Evolutionary conservation across 2,329 filamentous ascomycete species (phyloP).

Genomic region (Seiridium unicorne): DNA sequence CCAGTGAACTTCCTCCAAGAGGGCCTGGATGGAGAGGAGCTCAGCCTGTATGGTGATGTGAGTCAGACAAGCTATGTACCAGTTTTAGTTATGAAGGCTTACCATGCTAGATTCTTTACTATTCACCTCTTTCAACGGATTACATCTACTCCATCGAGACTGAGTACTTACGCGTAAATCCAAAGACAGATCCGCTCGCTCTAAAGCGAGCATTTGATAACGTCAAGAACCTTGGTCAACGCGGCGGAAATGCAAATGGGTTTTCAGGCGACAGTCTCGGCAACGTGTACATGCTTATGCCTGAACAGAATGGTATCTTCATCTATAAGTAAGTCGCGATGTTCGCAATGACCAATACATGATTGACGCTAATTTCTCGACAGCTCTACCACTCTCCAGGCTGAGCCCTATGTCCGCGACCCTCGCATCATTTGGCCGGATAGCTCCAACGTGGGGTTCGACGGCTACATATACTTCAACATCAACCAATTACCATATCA

Average conservation of each 20-base stretch:
- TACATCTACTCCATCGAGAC: conserved; percentile 32
- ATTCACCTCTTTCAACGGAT: conserved; percentile 36
- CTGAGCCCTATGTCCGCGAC: conserved; percentile 36
- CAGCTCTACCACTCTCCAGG: conserved; percentile 30
- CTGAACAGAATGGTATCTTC: conserved; percentile 41
- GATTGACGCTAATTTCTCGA: neutral
- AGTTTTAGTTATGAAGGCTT: neutral
- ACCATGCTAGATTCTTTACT: conserved; percentile 34
- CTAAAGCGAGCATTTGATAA: conserved; percentile 40
- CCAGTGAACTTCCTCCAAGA: conserved; percentile 26
- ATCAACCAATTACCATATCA: conserved; percentile 49
- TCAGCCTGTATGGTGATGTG: conserved; percentile 25
- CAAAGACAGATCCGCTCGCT: conserved; percentile 27
- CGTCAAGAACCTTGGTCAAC: conserved; percentile 41
- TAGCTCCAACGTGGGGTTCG: conserved; percentile 36
- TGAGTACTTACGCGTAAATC: conserved; percentile 31
- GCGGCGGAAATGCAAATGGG: conserved; percentile 43
- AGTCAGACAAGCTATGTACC: neutral
- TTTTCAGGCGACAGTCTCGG: conserved; percentile 42
- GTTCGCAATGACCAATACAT: neutral
- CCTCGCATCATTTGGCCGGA: conserved; percentile 43
- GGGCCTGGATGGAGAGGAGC: conserved; percentile 29
- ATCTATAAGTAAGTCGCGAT: conserved; percentile 33
- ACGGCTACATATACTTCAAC: conserved; percentile 46
- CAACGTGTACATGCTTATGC: conserved; percentile 44